phyloP scores from a whole-genome alignment of 2,329 filamentous ascomycete genomes.

The Phyllosticta citriasiana region DNA sequence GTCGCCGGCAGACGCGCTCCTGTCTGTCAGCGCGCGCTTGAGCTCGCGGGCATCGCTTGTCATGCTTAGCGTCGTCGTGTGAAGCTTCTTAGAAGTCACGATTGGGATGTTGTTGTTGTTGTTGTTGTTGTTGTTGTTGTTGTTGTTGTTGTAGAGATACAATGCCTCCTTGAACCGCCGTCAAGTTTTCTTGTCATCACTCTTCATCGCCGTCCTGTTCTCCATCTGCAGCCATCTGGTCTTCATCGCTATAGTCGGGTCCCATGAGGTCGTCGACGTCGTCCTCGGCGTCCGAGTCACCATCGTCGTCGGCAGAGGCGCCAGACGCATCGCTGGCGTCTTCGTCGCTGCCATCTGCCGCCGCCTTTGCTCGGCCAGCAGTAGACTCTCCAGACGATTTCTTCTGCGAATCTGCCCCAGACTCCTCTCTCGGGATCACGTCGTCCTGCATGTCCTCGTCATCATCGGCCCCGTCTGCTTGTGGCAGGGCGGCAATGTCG shows the following conservation, averaged over 20 bases:
- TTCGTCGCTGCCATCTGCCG: constrained; percentile 16
- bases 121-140: too few relatives aligned
- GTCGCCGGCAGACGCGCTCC: too few relatives aligned
- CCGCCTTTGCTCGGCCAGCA: constrained; percentile 8
- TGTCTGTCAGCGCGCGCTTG: too few relatives aligned
- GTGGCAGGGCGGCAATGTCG: constrained; percentile 4
- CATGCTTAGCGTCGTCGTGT: too few relatives aligned
- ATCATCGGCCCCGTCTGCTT: constrained; percentile 13
- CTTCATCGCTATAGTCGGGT: neutral
- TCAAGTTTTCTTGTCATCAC: neutral
- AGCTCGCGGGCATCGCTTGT: too few relatives aligned
- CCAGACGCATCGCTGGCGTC: neutral
- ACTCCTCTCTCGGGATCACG: constrained; percentile 11
- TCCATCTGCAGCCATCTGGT: neutral
- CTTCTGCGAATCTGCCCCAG: neutral
- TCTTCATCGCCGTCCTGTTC: constrained; percentile 1
- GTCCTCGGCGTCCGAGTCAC: constrained; percentile 1
- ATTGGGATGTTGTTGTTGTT: too few relatives aligned
- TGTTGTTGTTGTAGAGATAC: too few relatives aligned
- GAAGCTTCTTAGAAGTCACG: too few relatives aligned
- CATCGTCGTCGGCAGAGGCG: constrained; percentile 11
- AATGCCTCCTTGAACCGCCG: neutral
- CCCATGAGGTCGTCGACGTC: constrained; percentile 7
- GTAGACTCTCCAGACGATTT: neutral
- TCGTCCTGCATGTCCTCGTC: constrained; percentile 12